Conservation (phyloP, 495 filamentous ascomycete species). For the Niebla homalea region DNA sequence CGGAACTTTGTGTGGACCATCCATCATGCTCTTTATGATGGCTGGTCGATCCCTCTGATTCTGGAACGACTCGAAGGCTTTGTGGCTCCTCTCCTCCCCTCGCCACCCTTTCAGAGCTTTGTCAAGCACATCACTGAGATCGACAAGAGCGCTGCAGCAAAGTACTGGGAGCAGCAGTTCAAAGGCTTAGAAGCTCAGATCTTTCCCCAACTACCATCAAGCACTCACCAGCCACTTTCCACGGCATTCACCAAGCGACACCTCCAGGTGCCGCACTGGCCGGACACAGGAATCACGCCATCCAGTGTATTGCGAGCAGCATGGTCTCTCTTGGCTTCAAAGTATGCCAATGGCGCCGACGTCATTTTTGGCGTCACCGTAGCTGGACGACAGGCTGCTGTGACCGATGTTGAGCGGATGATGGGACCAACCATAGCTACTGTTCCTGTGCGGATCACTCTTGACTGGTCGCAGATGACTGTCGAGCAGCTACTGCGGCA, state of each 20-base stretch:
- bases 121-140: not conserved
- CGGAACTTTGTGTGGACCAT: not conserved
- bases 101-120: not conserved
- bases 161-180: not conserved
- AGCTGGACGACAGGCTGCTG: constrained; percentile 37
- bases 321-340: constrained; percentile 22
- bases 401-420: constrained; percentile 37
- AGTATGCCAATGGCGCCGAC: constrained; percentile 17
- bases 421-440: constrained; percentile 47
- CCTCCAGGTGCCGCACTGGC: not conserved
- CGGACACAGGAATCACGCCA: not conserved
- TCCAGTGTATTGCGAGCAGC: constrained; percentile 18
- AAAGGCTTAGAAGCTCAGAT: not conserved
- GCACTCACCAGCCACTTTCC: not conserved
- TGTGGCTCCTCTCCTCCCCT: too few relatives aligned
- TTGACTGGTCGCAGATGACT: not conserved
- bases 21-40: not conserved
- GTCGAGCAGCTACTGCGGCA: constrained; percentile 25
- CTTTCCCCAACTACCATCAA: not conserved
- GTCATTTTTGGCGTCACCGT: constrained; percentile 36
- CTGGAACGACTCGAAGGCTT: not conserved
- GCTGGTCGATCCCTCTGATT: not conserved
- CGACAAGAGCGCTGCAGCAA: not conserved
- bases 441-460: constrained; percentile 36
- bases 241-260: not conserved